Percentiles rank a stretch among this genome's conserved stretches.
These are phyloP conservation scores for Gracilaria domingensis DNA, from an alignment of 23 red algal genomes.

Conservation along the genomic window DNA sequence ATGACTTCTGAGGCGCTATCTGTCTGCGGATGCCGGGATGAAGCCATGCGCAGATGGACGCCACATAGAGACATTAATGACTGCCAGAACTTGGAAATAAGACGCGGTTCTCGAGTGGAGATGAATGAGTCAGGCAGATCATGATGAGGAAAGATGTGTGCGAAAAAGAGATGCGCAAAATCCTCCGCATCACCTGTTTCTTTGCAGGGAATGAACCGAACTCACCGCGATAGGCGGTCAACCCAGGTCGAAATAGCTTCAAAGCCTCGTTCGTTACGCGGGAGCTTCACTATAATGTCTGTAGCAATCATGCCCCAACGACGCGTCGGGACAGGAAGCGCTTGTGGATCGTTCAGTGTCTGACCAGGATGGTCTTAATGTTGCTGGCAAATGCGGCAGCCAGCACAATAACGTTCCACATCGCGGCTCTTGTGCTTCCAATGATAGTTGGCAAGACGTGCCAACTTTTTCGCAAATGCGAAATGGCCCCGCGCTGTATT, in stretches of 20 bases:
- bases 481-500: background rate
- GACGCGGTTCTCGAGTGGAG: background rate
- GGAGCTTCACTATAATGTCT: constrained; percentile 23
- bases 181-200: background rate
- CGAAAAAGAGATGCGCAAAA: background rate
- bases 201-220: constrained; percentile 18
- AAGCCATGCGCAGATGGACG: background rate
- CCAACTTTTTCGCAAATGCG: constrained; percentile 5
- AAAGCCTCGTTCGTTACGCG: background rate
- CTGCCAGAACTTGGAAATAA: constrained; percentile 33
- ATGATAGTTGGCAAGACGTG: background rate
- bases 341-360: background rate
- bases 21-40: background rate
- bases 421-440: constrained; percentile 25
- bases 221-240: constrained; percentile 1
- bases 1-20: constrained; percentile 2
- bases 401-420: constrained; percentile 1
- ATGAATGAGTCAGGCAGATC: background rate
- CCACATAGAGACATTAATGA: constrained; percentile 21
- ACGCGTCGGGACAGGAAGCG: constrained; percentile 10
- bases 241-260: constrained; percentile 46
- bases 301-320: constrained; percentile 26
- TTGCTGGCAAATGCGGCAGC: constrained; percentile 6
- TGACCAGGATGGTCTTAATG: constrained; percentile 17
- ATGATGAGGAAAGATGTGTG: background rate